These are phyloP conservation scores for Ramalina peruviana DNA, from an alignment of 495 filamentous ascomycete genomes.

Conservation along the genomic window DNA sequence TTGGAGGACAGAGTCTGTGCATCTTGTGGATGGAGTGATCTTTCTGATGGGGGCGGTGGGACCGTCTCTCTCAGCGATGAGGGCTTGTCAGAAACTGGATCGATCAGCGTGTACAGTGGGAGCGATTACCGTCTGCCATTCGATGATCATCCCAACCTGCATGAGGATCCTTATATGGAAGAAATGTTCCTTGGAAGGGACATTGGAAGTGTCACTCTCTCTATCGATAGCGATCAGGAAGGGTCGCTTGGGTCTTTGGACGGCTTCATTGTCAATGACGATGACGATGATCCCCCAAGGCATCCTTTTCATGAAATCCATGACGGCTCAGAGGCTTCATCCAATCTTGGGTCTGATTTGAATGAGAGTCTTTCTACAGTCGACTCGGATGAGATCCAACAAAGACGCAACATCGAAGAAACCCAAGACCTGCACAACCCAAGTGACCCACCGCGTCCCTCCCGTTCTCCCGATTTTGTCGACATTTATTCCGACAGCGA, in stretches of 20 bases:
- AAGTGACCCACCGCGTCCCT: background rate
- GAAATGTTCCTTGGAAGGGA: background rate
- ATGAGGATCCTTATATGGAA: background rate
- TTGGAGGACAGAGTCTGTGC: conserved; percentile 41
- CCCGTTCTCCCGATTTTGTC: background rate
- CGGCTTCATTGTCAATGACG: conserved; percentile 29
- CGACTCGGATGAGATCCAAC: background rate
- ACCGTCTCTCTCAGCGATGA: conserved; percentile 2
- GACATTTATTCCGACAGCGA: background rate
- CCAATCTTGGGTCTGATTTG: no score
- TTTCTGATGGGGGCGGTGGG: conserved; percentile 1
- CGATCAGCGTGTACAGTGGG: background rate
- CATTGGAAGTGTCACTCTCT: background rate
- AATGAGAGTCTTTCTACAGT: no score
- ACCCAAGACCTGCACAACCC: background rate
- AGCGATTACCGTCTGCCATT: background rate
- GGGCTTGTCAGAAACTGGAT: background rate
- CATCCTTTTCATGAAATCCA: conserved; percentile 2
- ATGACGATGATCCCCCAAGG: conserved; percentile 1
- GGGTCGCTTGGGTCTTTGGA: conserved; percentile 25
- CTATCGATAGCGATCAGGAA: conserved; percentile 13
- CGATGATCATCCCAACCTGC: background rate
- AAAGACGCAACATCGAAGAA: background rate
- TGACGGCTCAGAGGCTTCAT: background rate
- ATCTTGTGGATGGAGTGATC: conserved; percentile 30